These are phyloP conservation scores for Daedalea quercina DNA, from an alignment of 768 basidiomycete species.

Conservation along the genomic window DNA sequence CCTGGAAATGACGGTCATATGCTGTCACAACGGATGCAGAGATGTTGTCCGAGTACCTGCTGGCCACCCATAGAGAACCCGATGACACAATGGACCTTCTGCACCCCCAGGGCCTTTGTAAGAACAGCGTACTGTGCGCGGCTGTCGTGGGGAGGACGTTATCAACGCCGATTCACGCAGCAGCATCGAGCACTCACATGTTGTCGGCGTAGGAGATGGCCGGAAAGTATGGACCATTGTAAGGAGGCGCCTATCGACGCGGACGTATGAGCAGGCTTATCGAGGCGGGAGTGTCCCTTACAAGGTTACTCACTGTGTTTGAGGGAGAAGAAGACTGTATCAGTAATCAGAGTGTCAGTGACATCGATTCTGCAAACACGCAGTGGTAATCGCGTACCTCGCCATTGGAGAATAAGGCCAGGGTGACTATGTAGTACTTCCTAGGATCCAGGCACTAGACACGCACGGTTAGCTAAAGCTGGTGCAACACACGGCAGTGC, in stretches of 20 bases:
- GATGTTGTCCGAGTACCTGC: constrained; percentile 13
- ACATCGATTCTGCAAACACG: too few species aligned
- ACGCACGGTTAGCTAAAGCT: too few species aligned
- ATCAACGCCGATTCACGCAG: too few species aligned
- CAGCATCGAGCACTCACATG: constrained; percentile 10
- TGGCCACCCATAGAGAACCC: constrained; percentile 26
- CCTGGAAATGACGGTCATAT: constrained; percentile 20
- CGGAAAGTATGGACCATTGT: constrained; percentile 27
- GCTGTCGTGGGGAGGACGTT: too few species aligned
- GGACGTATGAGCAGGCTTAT: not conserved
- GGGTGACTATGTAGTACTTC: constrained; percentile 22
- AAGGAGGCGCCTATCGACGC: constrained; percentile 19
- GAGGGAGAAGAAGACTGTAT: constrained; percentile 23
- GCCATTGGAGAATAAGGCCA: constrained; percentile 25
- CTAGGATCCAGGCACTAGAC: constrained; percentile 19
- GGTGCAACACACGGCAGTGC: not conserved
- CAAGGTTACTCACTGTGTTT: constrained; percentile 16
- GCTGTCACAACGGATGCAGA: not conserved
- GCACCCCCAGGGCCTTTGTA: constrained; percentile 17
- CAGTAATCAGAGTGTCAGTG: not conserved
- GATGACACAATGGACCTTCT: constrained; percentile 18
- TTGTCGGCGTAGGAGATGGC: constrained; percentile 24
- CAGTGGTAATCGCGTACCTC: constrained; percentile 19
- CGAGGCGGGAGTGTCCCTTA: not conserved
- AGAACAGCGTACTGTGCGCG: constrained; percentile 23